Evolutionary conservation across 345 rosid genomes (phyloP).

Genomic region (Barbarea vulgaris): DNA sequence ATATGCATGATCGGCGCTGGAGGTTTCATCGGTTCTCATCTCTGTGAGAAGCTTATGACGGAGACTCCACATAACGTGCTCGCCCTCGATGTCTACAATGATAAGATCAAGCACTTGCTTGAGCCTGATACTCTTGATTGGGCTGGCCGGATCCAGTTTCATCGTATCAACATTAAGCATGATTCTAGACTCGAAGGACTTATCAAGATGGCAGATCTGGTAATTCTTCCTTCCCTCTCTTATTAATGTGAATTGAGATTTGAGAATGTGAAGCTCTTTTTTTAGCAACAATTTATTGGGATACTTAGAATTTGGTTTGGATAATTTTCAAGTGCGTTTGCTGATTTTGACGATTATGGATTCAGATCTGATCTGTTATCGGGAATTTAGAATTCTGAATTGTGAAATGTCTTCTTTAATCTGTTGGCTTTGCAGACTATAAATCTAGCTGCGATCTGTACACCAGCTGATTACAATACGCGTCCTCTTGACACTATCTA

Average conservation of each 20-base stretch:
- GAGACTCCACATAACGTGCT: slow-evolving; percentile 89
- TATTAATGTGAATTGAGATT: slow-evolving; percentile 1
- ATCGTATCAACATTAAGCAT: slow-evolving; percentile 92
- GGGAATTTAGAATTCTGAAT: neutral
- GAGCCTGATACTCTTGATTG: slow-evolving; percentile 60
- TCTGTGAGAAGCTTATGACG: slow-evolving; percentile 80
- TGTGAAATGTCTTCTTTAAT: neutral
- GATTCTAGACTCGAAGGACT: slow-evolving; percentile 97
- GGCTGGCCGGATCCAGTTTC: slow-evolving; percentile 93
- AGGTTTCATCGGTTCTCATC: slow-evolving; percentile 97
- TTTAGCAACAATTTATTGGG: neutral
- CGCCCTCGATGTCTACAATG: slow-evolving; percentile 91
- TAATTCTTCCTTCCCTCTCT: slow-evolving; percentile 16
- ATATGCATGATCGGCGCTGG: slow-evolving; percentile 99
- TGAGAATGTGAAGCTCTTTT: neutral
- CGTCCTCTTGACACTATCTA: slow-evolving; percentile 98
- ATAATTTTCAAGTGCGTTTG: neutral
- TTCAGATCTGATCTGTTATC: slow-evolving; percentile 35
- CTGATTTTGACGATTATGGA: slow-evolving; percentile 18
- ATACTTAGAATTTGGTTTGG: neutral
- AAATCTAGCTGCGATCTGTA: slow-evolving; percentile 98
- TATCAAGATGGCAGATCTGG: slow-evolving; percentile 98
- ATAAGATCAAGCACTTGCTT: slow-evolving; percentile 95
- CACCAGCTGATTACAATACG: slow-evolving; percentile 99
- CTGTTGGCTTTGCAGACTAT: slow-evolving; percentile 58